Base-by-base conservation (phyloP, 2,329 filamentous ascomycete species). In the Curvularia sp. region DNA sequence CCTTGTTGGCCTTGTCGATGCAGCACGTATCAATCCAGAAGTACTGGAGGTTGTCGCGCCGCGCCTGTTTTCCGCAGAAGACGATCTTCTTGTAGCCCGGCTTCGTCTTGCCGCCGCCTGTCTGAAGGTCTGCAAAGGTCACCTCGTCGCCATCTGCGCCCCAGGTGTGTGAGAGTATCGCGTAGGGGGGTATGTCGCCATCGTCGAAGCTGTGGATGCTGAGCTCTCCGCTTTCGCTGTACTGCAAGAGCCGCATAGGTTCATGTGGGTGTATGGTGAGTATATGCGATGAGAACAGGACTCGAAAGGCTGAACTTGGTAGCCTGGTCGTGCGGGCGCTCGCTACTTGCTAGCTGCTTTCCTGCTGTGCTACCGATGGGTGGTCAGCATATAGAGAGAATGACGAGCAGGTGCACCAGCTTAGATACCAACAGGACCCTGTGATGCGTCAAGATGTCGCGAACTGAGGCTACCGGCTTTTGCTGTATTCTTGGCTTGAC, bases 211-310 rank as follows among this genome's bases (percentile, higher is more conserved):
- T n/a, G n/a, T n/a, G n/a, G n/a, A n/a, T n/a, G n/a, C n/a, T n/a
- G n/a, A n/a, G n/a, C n/a, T n/a, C n/a, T n/a, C n/a, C n/a, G n/a
- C n/a, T n/a, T n/a, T n/a, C n/a, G n/a, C n/a, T n/a, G n/a, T n/a
- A n/a, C n/a, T n/a, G n/a, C n/a, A n/a, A n/a, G n/a, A n/a, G n/a
- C n/a, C n/a, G n/a, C n/a, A n/a, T n/a, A n/a, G n/a, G n/a, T n/a
- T 55, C 24, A 48, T 59, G 41, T 51, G 28, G 38, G 26, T 53
- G 53, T 53, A 28, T 44, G 46, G 50, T 53, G 26, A 33, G 30
- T 9, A 22, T 39, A 26, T 39, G 49, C 46, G 53, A 33, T 33
- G 30, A 22, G 24, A 48, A 54, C 39, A 33, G 51, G 52, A 49
- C 35, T 42, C 39, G 6, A 42, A 33, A 57, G 49, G 49, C 30